These are phyloP conservation scores for Cladosporium colombiae DNA, from an alignment of 2,329 filamentous ascomycete genomes.

Conservation along the genomic window DNA sequence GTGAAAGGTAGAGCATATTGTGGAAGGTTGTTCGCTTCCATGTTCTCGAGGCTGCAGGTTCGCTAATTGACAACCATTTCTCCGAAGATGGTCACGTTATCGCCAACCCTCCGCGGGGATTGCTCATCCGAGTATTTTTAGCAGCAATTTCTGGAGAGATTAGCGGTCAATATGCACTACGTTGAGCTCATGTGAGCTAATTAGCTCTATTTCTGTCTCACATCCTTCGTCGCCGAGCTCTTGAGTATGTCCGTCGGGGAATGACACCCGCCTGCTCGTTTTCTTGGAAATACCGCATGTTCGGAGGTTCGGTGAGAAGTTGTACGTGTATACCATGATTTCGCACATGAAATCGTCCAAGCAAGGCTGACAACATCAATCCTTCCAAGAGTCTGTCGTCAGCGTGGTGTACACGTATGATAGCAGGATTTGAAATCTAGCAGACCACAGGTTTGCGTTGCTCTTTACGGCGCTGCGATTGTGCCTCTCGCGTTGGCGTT, in stretches of 20 bases:
- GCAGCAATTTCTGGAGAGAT: slow-evolving; percentile 6
- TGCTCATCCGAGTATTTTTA: slow-evolving; percentile 14
- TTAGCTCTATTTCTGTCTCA: slow-evolving; percentile 15
- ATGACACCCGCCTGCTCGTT: not conserved
- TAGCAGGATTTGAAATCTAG: not conserved
- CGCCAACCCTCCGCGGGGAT: not conserved
- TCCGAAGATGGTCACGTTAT: not conserved
- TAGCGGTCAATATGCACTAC: slow-evolving; percentile 12
- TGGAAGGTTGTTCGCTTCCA: not conserved
- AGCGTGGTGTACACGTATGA: slow-evolving; percentile 2
- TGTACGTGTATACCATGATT: not conserved
- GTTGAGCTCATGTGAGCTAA: slow-evolving; percentile 4
- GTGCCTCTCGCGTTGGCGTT: not conserved
- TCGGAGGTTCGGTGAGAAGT: slow-evolving; percentile 3
- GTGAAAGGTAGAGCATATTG: not conserved
- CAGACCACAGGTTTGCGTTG: not conserved
- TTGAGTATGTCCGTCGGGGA: not conserved
- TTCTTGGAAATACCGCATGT: not conserved
- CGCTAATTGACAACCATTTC: slow-evolving; percentile 1
- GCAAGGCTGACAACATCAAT: not conserved
- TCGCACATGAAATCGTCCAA: not conserved
- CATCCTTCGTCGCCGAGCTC: not conserved
- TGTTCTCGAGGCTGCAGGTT: not conserved
- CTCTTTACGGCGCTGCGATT: not conserved
- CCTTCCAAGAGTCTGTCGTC: not conserved